Percentiles rank a stretch among this genome's conserved stretches.
These are phyloP conservation scores for Syncephalastrum racemosum DNA, from an alignment of 371 early-diverging fungal genomes.

Conservation along the genomic window DNA sequence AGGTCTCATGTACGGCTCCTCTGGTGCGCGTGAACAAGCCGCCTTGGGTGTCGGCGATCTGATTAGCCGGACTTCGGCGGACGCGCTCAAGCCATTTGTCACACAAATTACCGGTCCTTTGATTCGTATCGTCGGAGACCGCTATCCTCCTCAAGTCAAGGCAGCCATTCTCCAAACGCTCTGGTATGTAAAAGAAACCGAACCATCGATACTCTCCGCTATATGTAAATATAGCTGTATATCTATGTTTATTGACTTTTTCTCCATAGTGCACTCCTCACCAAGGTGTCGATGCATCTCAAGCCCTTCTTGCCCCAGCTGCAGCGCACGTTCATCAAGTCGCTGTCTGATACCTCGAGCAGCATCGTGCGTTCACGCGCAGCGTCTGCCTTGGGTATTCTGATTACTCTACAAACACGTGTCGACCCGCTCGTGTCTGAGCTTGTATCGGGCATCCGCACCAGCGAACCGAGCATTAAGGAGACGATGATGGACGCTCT, in stretches of 20 bases:
- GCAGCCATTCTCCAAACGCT: constrained; percentile 87
- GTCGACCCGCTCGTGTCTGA: constrained; percentile 88
- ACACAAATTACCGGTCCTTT: constrained; percentile 96
- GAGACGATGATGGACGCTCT: constrained; percentile 74
- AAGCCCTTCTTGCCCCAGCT: constrained; percentile 98
- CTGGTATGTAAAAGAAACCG: constrained; percentile 35
- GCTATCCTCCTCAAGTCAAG: constrained; percentile 89
- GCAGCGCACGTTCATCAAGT: constrained; percentile 95
- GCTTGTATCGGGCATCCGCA: constrained; percentile 72
- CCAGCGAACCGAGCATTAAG: constrained; percentile 51
- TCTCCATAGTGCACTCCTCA: constrained; percentile 60
- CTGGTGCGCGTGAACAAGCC: constrained; percentile 84
- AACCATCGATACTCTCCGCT: not conserved
- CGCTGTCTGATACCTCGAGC: constrained; percentile 74
- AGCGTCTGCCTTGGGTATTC: constrained; percentile 71
- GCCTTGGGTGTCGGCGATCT: constrained; percentile 76
- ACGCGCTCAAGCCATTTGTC: constrained; percentile 86
- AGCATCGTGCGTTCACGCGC: constrained; percentile 78
- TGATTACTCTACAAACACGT: constrained; percentile 81
- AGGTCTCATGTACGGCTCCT: constrained; percentile 88
- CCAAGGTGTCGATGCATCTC: constrained; percentile 81
- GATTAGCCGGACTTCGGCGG: constrained; percentile 70
- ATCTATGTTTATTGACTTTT: too few species aligned
- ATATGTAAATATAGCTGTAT: too few species aligned
- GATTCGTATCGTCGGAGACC: constrained; percentile 96